Percentiles rank a stretch among this genome's conserved stretches.
phyloP scores from a whole-genome alignment of 768 basidiomycete species.

The Amanita pseudoporphyria region DNA sequence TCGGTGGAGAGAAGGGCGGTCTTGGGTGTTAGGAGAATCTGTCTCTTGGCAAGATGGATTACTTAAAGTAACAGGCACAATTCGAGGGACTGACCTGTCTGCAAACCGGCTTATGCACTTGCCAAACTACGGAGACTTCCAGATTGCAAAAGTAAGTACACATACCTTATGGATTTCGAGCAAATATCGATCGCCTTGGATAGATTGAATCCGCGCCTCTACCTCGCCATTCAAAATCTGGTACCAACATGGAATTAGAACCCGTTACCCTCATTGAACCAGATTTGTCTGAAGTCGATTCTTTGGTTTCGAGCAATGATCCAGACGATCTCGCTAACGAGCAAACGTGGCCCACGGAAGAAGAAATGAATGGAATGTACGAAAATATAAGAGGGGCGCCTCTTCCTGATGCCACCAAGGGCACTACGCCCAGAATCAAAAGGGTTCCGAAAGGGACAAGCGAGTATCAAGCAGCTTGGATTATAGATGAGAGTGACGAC shows the following conservation, averaged over 20 bases:
- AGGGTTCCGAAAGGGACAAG: slow-evolving; percentile 92
- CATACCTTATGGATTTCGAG: background rate
- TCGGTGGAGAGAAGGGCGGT: slow-evolving; percentile 74
- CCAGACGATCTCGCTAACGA: slow-evolving; percentile 89
- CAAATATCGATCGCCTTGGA: background rate
- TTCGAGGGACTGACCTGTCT: slow-evolving; percentile 71
- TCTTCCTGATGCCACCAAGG: slow-evolving; percentile 55
- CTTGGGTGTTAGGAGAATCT: slow-evolving; percentile 62
- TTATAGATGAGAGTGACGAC: slow-evolving; percentile 72
- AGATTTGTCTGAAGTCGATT: slow-evolving; percentile 60
- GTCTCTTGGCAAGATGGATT: slow-evolving; percentile 52
- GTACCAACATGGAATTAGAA: slow-evolving; percentile 58
- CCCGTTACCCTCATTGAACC: slow-evolving; percentile 57
- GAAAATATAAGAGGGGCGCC: slow-evolving; percentile 19
- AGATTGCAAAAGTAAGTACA: slow-evolving; percentile 59
- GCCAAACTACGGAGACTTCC: slow-evolving; percentile 83
- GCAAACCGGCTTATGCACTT: slow-evolving; percentile 83
- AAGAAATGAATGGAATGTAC: slow-evolving; percentile 62
- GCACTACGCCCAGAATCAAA: slow-evolving; percentile 73
- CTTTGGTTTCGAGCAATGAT: slow-evolving; percentile 77
- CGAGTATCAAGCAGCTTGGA: slow-evolving; percentile 96
- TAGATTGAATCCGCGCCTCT: slow-evolving; percentile 67
- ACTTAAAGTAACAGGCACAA: slow-evolving; percentile 72
- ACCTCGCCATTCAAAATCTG: slow-evolving; percentile 25
- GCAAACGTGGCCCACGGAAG: slow-evolving; percentile 98